Conservation (phyloP, 1,139 yeast genomes). For the Candida dubliniensis region DNA sequence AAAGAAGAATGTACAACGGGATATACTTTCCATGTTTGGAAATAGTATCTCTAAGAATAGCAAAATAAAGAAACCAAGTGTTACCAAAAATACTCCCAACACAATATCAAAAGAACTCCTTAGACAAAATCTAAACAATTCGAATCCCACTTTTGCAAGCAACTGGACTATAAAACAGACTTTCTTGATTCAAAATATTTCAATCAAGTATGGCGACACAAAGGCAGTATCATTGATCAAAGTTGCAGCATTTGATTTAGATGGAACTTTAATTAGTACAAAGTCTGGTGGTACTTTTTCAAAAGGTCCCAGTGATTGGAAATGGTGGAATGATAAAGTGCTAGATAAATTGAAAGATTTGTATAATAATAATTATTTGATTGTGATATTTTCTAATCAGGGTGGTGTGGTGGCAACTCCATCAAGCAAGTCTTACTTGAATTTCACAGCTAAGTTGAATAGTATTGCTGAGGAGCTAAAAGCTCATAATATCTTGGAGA, state of each 20-base stretch:
- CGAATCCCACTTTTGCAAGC: neutral
- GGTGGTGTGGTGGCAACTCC: conserved; percentile 54
- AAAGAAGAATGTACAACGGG: too few species aligned
- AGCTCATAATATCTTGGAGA: conserved; percentile 16
- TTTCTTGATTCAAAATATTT: conserved; percentile 35
- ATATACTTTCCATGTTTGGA: too few species aligned
- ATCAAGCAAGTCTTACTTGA: conserved; percentile 52
- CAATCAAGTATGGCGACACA: conserved; percentile 16
- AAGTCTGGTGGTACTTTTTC: conserved; percentile 59
- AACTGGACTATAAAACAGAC: conserved; percentile 35
- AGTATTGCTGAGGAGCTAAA: conserved; percentile 12
- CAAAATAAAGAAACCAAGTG: too few species aligned
- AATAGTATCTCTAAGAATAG: too few species aligned
- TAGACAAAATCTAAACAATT: neutral
- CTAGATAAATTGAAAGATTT: conserved; percentile 26
- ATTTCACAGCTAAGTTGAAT: conserved; percentile 47
- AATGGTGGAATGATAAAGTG: conserved; percentile 46
- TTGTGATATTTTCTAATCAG: conserved; percentile 85
- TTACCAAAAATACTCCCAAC: too few species aligned
- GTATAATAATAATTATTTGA: conserved; percentile 26
- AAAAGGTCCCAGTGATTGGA: conserved; percentile 66
- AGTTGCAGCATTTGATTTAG: conserved; percentile 76
- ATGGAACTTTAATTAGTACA: conserved; percentile 65
- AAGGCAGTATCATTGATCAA: conserved; percentile 20
- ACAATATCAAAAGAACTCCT: neutral